These are phyloP conservation scores for Beta corolliflora DNA, from an alignment of 179 eudicot species.

Conservation along the genomic window DNA sequence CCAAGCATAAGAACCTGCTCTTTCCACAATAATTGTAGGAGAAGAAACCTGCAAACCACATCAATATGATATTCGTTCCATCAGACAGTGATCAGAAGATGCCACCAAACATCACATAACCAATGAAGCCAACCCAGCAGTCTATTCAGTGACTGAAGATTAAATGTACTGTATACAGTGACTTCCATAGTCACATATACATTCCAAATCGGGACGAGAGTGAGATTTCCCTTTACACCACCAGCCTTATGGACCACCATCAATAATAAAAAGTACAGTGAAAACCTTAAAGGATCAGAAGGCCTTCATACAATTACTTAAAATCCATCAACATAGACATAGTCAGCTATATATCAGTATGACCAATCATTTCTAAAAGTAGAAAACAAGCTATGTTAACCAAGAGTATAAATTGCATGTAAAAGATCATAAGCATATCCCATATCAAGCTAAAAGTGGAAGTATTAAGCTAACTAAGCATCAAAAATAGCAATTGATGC, in stretches of 20 bases:
- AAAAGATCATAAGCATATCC: not conserved
- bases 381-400: not conserved
- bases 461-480: no score
- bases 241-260: not conserved
- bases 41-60: conserved; percentile 80
- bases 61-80: not conserved
- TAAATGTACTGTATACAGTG: not conserved
- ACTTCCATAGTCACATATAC: not conserved
- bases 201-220: not conserved
- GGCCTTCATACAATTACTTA: not conserved
- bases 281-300: not conserved
- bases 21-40: conserved; percentile 92
- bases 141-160: not conserved
- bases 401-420: not conserved
- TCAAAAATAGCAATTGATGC: no score
- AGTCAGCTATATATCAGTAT: not conserved
- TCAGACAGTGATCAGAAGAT: not conserved
- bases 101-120: conserved; percentile 9
- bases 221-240: not conserved
- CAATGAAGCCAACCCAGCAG: not conserved
- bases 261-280: no score
- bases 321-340: not conserved
- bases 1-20: conserved; percentile 97
- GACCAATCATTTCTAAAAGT: not conserved
- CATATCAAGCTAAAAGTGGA: not conserved